phyloP scores from a whole-genome alignment of 345 rosid genomes.

The Eucalyptus decipiens region DNA sequence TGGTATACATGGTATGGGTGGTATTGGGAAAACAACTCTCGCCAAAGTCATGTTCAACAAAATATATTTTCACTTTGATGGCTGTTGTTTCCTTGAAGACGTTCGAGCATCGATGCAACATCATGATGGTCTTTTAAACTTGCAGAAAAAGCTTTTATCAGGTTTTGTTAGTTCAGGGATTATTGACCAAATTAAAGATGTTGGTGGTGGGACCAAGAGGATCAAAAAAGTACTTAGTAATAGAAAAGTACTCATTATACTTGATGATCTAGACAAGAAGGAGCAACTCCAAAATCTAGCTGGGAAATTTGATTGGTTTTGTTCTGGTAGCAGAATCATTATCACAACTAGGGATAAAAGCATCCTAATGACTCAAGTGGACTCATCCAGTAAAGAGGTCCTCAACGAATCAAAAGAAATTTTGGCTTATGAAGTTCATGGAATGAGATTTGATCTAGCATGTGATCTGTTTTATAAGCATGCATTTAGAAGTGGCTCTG shows the following conservation, averaged over 20 bases:
- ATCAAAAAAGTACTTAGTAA: neutral
- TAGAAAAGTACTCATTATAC: neutral
- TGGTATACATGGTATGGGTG: neutral
- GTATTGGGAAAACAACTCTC: neutral
- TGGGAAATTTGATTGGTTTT: neutral
- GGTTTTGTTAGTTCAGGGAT: fast-evolving
- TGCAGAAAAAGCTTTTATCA: neutral
- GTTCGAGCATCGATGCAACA: neutral
- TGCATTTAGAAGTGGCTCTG: neutral
- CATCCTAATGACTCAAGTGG: neutral
- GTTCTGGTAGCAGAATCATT: neutral
- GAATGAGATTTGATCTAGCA: neutral
- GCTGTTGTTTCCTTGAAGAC: neutral
- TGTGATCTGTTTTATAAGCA: neutral
- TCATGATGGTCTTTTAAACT: neutral
- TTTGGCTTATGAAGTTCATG: neutral
- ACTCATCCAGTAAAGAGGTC: neutral
- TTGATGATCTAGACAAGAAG: neutral
- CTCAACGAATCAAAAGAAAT: neutral
- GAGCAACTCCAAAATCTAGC: neutral
- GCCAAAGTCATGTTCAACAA: neutral
- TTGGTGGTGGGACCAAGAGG: neutral
- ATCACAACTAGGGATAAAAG: neutral
- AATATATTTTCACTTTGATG: neutral
- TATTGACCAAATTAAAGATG: neutral